Conservation (phyloP, 2,329 filamentous ascomycete genomes). For the Trichophyton equinum region DNA sequence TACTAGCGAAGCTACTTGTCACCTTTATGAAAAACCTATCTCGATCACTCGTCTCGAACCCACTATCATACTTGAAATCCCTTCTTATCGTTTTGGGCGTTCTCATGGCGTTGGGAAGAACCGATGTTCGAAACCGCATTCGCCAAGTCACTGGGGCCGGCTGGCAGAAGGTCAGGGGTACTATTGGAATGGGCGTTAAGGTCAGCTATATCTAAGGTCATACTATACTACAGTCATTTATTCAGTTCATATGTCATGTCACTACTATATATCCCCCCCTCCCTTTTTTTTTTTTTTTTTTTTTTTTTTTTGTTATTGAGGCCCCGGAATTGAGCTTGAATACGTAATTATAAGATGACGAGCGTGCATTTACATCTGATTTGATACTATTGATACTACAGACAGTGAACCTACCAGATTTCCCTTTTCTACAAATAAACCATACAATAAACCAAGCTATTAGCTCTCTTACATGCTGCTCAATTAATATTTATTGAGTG, state of each 20-base stretch:
- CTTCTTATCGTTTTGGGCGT: constrained; percentile 71
- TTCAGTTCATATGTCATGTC: neutral
- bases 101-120: constrained; percentile 60
- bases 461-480: too few relatives aligned
- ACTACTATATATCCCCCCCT: neutral
- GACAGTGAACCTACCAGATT: neutral
- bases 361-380: neutral
- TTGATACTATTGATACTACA: neutral
- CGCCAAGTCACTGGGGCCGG: constrained; percentile 53
- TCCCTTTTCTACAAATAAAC: neutral
- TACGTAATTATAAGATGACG: neutral
- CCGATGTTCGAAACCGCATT: constrained; percentile 62
- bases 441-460: too few relatives aligned
- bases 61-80: constrained; percentile 46
- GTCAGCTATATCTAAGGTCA: constrained; percentile 71
- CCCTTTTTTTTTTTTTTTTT: too few relatives aligned
- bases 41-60: constrained; percentile 42
- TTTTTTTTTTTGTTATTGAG: neutral
- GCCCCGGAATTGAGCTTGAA: neutral
- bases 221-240: neutral
- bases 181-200: constrained; percentile 92
- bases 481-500: too few relatives aligned
- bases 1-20: constrained; percentile 36
- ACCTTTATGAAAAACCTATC: constrained; percentile 40
- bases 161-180: constrained; percentile 72